phyloP scores from a whole-genome alignment of 2,329 filamentous ascomycete genomes.

The Diplodia scrobiculata region DNA sequence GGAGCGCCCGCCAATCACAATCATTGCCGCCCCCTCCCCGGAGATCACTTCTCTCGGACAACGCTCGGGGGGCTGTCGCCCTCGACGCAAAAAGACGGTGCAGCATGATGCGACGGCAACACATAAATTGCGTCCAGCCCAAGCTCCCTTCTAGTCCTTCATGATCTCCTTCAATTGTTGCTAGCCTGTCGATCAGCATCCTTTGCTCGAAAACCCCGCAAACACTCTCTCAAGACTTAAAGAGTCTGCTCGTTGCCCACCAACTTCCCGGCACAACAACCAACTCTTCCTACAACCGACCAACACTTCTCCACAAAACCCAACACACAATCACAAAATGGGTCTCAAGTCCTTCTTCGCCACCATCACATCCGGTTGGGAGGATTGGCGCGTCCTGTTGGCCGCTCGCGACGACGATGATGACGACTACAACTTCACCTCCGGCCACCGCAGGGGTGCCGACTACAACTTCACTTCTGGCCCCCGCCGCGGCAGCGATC shows the following conservation, averaged over 20 bases:
- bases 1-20: slow-evolving; percentile 20
- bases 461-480: slow-evolving; percentile 40
- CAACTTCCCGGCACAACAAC: background rate
- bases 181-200: background rate
- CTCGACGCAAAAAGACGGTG: background rate
- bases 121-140: slow-evolving; percentile 11
- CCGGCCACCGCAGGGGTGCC: slow-evolving; percentile 30
- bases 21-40: slow-evolving; percentile 7
- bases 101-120: background rate
- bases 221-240: background rate
- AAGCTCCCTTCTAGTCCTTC: slow-evolving; percentile 4
- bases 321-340: slow-evolving; percentile 15
- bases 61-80: background rate
- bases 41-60: slow-evolving; percentile 20
- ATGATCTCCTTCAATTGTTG: slow-evolving; percentile 5
- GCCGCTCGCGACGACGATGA: slow-evolving; percentile 40
- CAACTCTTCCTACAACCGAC: background rate
- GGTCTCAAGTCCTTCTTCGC: slow-evolving; percentile 16
- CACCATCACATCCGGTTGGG: slow-evolving; percentile 21
- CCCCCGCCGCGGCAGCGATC: slow-evolving; percentile 30
- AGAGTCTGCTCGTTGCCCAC: background rate
- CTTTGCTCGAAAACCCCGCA: background rate
- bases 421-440: slow-evolving; percentile 44
- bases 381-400: slow-evolving; percentile 33
- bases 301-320: background rate